Conservation (phyloP, 2,329 filamentous ascomycete species). For the Cercospora berteroae region DNA sequence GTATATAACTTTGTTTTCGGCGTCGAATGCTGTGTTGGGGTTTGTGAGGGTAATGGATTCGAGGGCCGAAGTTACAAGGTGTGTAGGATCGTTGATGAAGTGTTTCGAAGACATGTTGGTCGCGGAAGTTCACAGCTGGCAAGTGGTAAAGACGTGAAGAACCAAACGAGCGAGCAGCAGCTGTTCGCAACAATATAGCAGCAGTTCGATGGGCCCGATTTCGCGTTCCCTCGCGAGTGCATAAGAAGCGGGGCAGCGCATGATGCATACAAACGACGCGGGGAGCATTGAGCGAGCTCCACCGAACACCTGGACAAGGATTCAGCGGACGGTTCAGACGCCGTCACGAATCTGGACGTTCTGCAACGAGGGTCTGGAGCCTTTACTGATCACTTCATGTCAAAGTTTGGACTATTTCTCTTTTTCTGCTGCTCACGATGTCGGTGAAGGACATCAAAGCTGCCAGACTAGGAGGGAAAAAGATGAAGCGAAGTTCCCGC, state of each 20-base stretch:
- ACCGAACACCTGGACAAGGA: background rate
- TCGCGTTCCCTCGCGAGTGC: background rate
- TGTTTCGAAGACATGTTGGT: conserved; percentile 58
- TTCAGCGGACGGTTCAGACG: background rate
- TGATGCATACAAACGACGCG: conserved; percentile 1
- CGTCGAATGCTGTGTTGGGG: conserved; percentile 75
- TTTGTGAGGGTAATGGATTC: conserved; percentile 78
- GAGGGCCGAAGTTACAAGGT: conserved; percentile 75
- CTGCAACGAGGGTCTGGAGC: background rate
- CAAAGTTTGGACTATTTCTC: background rate
- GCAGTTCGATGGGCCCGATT: background rate
- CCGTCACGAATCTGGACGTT: background rate
- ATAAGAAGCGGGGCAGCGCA: conserved; percentile 4
- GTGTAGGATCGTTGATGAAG: conserved; percentile 80
- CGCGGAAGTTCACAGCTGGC: background rate
- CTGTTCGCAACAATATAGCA: background rate
- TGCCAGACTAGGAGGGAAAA: background rate
- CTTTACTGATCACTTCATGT: background rate
- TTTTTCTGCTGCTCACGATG: background rate
- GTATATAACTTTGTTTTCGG: conserved; percentile 80
- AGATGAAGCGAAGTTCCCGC: conserved; percentile 3
- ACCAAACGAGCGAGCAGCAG: background rate
- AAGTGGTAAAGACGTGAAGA: background rate
- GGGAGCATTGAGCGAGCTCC: conserved; percentile 6
- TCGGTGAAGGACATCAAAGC: background rate